Evolutionary conservation across 805 yeast species (phyloP), one percentile per base, ranked within the genome.

Genomic region (Suhomyces xylopsoci): DNA sequence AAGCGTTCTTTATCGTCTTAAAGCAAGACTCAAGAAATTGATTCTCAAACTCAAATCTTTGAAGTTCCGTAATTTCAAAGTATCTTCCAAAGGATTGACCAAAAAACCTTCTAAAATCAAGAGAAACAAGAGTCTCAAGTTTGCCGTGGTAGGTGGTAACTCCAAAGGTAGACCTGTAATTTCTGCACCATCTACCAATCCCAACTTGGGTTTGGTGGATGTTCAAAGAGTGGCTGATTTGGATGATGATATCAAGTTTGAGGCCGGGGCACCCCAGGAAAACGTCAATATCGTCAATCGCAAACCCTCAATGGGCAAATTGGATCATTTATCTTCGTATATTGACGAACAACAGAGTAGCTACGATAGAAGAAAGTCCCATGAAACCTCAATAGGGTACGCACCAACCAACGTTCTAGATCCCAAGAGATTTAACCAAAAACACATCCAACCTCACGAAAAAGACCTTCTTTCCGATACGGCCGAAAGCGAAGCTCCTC

Each of bases 131-230:
- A 38, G 41, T 7, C 32, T 42, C 24, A 17, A 22, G 8, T 44
- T 45, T 17, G 38, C 47, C 3, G 22, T 48, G 15, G 12, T 15
- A 3, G 9, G 15, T 20, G 20, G 42, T 7, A 17, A 47, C 15
- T 15, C 38, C 3, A 40, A 28, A 24, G 10, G 26, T 34, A 32
- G 32, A 8, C 50, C 51, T 9, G 30, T 36, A 15, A 69, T 70
- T 24, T 64, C 70, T 7, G 68, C 67, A 1, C 76, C 77, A 0
- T 40, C 58, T 2, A 65, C 57, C n/a, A 73, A 72, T 54, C 75
- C 76, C 0, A 40, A 53, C 1, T 59, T 73, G 51, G 74, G 71
- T 2, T 25, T 47, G 19, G 44, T 45, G 2, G 43, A 49, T 3
- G 64, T 56, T 19, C 48, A 55, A 38, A 57, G 53, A 50, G 65